Base-by-base conservation (phyloP, 371 early-diverging fungal species). In the Mortierella sp. region DNA sequence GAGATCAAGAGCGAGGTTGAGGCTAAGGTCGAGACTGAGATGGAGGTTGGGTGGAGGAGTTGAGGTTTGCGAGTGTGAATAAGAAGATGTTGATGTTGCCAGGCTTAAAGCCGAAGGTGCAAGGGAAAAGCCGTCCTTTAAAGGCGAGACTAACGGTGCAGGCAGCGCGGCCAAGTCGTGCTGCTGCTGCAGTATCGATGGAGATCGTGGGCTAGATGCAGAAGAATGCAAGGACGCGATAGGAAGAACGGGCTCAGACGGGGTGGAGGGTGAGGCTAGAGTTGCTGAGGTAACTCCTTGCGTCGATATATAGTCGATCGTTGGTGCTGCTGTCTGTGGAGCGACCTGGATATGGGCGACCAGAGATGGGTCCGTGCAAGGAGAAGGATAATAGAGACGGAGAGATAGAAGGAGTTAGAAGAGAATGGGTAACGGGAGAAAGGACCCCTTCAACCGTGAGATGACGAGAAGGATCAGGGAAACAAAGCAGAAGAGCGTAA, bases 231-330 rank as follows among this genome's bases (percentile, higher is more conserved):
- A 54, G 54, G 54, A 24, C 34, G 27, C 23, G 26, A 30, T 15
- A 23, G 58, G 26, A 8, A 27, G 31, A n/a, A 50, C 15, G 19
- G 31, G 19, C 17, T 15, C 21, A 30, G 51, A 50, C 32, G 51
- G 17, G 32, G 51, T 26, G 15, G 15, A 5, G 27, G 32, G 12
- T 14, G 51, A 28, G 32, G 28, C 21, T 37, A 17, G 39, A 58
- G 59, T 30, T 19, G 26, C 19, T 24, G 50, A 49, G 30, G 26
- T 49, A 11, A 14, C 49, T 31, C 26, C 62, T 51, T 57, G 63
- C 15, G 51, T 55, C 27, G 51, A 32, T 47, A 48, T 43, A 39
- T 57, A 57, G 52, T 56, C 37, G 30, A 39, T 37, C 43, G 64
- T 54, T 44, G 60, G 31, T 28, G 54, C 39, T 11, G 44, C 7